These are phyloP conservation scores for Boletus reticuloceps DNA, from an alignment of 768 basidiomycete species.

Conservation along the genomic window DNA sequence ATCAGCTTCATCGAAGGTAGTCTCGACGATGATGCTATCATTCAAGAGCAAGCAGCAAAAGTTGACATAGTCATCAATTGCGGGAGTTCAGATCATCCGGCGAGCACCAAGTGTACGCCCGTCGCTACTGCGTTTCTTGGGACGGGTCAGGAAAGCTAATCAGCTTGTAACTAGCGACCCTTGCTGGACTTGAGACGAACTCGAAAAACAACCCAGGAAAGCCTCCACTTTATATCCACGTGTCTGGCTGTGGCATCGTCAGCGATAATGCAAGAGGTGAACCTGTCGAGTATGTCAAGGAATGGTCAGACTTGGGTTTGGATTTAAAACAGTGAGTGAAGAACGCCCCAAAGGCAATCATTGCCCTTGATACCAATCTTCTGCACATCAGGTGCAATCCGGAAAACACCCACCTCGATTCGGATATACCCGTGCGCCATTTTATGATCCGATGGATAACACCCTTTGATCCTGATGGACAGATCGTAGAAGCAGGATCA, in stretches of 20 bases:
- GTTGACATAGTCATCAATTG: slow-evolving; percentile 41
- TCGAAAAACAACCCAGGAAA: slow-evolving; percentile 35
- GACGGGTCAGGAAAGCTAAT: not conserved
- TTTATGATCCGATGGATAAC: not conserved
- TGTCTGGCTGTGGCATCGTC: slow-evolving; percentile 41
- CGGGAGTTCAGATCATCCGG: slow-evolving; percentile 39
- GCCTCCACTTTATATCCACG: slow-evolving; percentile 43
- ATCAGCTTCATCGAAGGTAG: slow-evolving; percentile 37
- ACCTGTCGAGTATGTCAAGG: slow-evolving; percentile 30
- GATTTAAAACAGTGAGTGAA: slow-evolving; percentile 28
- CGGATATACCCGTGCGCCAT: slow-evolving; percentile 28
- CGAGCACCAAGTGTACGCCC: slow-evolving; percentile 32
- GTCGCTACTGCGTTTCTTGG: not conserved
- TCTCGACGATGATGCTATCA: slow-evolving; percentile 36
- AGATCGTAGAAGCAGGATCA: slow-evolving; percentile 41
- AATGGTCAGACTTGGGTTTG: slow-evolving; percentile 39
- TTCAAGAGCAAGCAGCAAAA: slow-evolving; percentile 35
- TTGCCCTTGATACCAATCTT: not conserved
- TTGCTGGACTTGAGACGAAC: slow-evolving; percentile 38
- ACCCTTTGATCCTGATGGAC: not conserved
- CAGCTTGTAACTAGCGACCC: slow-evolving; percentile 29
- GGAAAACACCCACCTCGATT: slow-evolving; percentile 33
- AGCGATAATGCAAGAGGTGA: slow-evolving; percentile 43
- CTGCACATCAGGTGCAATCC: slow-evolving; percentile 22
- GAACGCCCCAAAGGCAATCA: not conserved